Evolutionary conservation across 164 flowering plant genomes (phyloP).

Genomic region (Nelumbo lutea): DNA sequence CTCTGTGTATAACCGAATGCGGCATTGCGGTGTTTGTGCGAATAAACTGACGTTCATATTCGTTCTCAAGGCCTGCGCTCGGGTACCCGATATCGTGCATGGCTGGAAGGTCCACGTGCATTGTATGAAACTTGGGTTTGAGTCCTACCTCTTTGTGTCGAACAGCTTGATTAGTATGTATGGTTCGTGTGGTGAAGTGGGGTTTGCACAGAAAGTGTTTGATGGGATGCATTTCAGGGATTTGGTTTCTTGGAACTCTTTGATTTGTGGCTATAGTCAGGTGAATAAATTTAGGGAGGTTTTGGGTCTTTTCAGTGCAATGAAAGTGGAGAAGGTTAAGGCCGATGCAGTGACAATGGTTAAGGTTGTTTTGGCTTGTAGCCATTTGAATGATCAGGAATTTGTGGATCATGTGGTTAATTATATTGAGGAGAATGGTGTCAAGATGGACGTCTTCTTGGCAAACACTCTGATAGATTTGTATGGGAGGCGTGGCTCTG

Average conservation of each 20-base stretch:
- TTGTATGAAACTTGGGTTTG: background rate
- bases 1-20: background rate
- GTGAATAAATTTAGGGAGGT: background rate
- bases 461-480: background rate
- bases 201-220: background rate
- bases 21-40: background rate
- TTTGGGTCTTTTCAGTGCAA: background rate
- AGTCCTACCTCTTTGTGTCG: background rate
- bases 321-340: background rate
- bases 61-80: background rate
- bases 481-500: background rate
- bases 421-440: background rate
- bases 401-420: background rate
- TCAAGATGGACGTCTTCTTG: background rate
- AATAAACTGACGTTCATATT: background rate
- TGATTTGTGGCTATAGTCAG: conserved; percentile 1
- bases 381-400: background rate
- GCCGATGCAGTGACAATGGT: background rate
- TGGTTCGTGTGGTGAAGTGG: background rate
- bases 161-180: background rate
- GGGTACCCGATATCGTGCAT: background rate
- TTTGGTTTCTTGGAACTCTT: background rate
- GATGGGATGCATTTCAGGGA: background rate
- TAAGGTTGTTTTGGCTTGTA: background rate
- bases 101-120: background rate